Evolutionary conservation across 192 early-diverging fungal genomes (phyloP).

Genomic region (Rhizoclosmatium sp.): DNA sequence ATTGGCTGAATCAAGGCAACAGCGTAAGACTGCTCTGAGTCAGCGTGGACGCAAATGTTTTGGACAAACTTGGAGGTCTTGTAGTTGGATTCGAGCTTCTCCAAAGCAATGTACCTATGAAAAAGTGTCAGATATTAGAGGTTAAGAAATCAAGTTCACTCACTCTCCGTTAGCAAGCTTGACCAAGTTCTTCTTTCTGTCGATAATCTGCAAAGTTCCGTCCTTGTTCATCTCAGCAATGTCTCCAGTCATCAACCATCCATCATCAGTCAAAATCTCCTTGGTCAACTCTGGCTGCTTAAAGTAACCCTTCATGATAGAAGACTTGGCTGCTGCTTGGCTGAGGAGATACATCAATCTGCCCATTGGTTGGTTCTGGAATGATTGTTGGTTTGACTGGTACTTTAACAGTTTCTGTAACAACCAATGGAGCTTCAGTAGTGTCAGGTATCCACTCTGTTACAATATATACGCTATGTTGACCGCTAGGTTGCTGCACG

Average conservation of each 20-base stretch:
- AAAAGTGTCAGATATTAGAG: background rate
- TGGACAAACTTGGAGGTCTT: conserved; percentile 70
- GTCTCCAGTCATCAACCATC: conserved; percentile 93
- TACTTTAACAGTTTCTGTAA: no score
- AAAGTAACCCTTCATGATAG: conserved; percentile 84
- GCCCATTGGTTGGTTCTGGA: no score
- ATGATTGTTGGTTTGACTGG: no score
- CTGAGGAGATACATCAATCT: background rate
- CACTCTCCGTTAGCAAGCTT: conserved; percentile 87
- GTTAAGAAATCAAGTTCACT: background rate
- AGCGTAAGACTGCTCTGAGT: conserved; percentile 72
- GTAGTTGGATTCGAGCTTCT: conserved; percentile 93
- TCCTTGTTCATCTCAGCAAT: conserved; percentile 85
- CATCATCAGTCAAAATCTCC: conserved; percentile 76
- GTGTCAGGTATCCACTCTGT: conserved; percentile 5
- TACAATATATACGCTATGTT: conserved; percentile 3
- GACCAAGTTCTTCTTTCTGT: conserved; percentile 93
- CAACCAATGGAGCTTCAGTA: background rate
- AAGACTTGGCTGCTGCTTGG: conserved; percentile 35
- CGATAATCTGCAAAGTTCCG: conserved; percentile 85
- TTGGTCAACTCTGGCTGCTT: conserved; percentile 72
- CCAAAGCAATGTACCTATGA: conserved; percentile 89
- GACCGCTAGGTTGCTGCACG: no score
- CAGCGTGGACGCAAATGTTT: conserved; percentile 70
- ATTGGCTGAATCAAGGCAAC: conserved; percentile 79